Evolutionary conservation across 225 moss, liverwort and hornwort species (phyloP), one percentile per base, ranked within the genome.

Genomic region (Pleurozium schreberi): DNA sequence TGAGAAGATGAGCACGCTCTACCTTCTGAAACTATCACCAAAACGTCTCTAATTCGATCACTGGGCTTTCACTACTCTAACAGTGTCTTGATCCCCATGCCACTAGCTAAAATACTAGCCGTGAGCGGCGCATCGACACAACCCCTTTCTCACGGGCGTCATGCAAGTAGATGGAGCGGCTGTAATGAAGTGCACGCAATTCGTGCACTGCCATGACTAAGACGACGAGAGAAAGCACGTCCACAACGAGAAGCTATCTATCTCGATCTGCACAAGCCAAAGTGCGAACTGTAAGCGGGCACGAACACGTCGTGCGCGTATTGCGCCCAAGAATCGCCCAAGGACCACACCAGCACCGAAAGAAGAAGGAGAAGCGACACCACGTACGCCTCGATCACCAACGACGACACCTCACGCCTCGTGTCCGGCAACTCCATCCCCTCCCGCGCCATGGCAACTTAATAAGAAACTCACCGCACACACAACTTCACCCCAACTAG

Each of bases 351-450:
- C 49, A 92, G 71, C 81, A 92, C 93, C 14, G 87, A 86, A 26
- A 93, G 82, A 21, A 93, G 93, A 65, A 93, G 20, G 9, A 93
- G 89, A 18, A 93, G 79, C 84, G 93, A 92, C 85, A 93, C 89
- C 36, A 90, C 61, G 80, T 93, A 93, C n/a, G 93, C 93, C 85
- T 93, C 89, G 83, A 93, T 90, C 58, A 93, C 73, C 73, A 93
- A 38, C 20, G 73, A 73, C 65, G 92, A 92, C 58, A 92, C 89
- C 77, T 88, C 90, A 12, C 90, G 75, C 62, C 83, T 78, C 52
- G 90, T 81, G 63, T 91, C 88, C 77, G 88, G 83, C 58, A 90
- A 81, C 91, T 90, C 84, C 87, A 76, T 80, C 85, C 70, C 87
- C 65, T 55, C 42, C 31, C 42, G 63, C 81, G 66, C 87, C 90